phyloP scores from a whole-genome alignment of 257 asterid genomes.

The Nicotiana paniculata region DNA sequence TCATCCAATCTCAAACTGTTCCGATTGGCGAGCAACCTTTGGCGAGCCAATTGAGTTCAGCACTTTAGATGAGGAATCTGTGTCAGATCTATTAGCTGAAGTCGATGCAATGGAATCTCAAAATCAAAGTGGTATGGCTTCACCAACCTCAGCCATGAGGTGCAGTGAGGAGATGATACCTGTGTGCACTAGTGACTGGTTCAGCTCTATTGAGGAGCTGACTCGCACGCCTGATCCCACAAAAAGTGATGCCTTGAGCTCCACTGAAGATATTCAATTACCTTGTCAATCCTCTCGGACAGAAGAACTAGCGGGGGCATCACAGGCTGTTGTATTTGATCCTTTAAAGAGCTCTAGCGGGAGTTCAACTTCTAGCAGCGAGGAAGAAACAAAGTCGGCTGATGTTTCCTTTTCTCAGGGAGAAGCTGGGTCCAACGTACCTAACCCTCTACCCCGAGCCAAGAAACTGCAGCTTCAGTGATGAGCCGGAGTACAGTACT shows the following conservation, averaged over 20 bases:
- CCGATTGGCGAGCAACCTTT: constrained; percentile 32
- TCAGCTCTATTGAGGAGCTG: constrained; percentile 40
- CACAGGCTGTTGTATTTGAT: constrained; percentile 34
- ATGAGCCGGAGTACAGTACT: constrained; percentile 25
- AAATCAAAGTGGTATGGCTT: constrained; percentile 34
- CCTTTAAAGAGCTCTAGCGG: constrained; percentile 35
- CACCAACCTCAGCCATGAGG: constrained; percentile 39
- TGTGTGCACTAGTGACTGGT: constrained; percentile 31
- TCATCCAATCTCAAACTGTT: constrained; percentile 25
- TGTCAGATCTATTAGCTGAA: constrained; percentile 74
- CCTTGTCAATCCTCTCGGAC: constrained; percentile 12
- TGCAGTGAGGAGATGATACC: constrained; percentile 29
- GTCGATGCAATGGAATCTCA: constrained; percentile 67
- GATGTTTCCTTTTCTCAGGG: not conserved
- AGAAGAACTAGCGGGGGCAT: constrained; percentile 23
- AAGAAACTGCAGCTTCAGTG: constrained; percentile 28
- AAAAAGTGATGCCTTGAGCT: constrained; percentile 35
- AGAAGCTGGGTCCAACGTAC: constrained; percentile 18
- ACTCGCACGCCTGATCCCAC: constrained; percentile 37
- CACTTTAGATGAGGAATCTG: constrained; percentile 65
- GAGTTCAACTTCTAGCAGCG: constrained; percentile 15
- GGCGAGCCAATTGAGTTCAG: constrained; percentile 54
- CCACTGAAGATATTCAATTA: not conserved
- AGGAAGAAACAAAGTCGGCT: constrained; percentile 10
- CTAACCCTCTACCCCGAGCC: constrained; percentile 23